Evolutionary conservation across 2,329 filamentous ascomycete species (phyloP), one percentile per base, ranked within the genome.

Genomic region (Chrysosporium queenslandicum): DNA sequence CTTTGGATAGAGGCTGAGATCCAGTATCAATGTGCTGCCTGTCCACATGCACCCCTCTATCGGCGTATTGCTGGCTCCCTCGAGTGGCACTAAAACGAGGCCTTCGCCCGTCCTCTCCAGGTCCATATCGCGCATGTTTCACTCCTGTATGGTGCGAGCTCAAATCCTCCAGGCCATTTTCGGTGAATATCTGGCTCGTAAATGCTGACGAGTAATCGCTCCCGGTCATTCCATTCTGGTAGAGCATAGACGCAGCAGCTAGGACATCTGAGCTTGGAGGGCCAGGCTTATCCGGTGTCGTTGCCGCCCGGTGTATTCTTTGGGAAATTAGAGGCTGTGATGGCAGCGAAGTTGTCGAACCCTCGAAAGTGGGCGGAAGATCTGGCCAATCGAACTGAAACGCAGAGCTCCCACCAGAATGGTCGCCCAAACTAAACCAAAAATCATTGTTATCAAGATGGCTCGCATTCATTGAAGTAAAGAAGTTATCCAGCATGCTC

Each of bases 331-430:
- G 11, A 18, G 46, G 42, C 20, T 41, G 48, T 9, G 49, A 48
- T 16, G 81, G 80, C 57, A 79, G 78, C 2, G 80, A 83, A 18
- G 82, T 83, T 1, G 78, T 73, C 11, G 82, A 80, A 47, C 82
- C 82, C 69, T 86, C 78, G 58, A 85, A 81, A 46, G 75, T 75
- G 1, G 82, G 82, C 4, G 82, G 82, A 18, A 84, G 69, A 54
- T 80, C 78, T 18, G 64, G 57, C 68, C 69, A 72, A 43, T 68
- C 66, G 30, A 71, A 63, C 27, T 47, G 27, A 14, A 55, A 43
- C 12, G 46, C 37, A 2, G 50, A 27, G 16, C 47, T 48, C 18
- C 21, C 39, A 30, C 47, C 46, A 14, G 42, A 34, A 8, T 53
- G 54, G n/a, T 62, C 61, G 16, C 60, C 56, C 20, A 58, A 16